Base-by-base conservation (phyloP, 768 basidiomycete species). In the Tulasnella sp. region DNA sequence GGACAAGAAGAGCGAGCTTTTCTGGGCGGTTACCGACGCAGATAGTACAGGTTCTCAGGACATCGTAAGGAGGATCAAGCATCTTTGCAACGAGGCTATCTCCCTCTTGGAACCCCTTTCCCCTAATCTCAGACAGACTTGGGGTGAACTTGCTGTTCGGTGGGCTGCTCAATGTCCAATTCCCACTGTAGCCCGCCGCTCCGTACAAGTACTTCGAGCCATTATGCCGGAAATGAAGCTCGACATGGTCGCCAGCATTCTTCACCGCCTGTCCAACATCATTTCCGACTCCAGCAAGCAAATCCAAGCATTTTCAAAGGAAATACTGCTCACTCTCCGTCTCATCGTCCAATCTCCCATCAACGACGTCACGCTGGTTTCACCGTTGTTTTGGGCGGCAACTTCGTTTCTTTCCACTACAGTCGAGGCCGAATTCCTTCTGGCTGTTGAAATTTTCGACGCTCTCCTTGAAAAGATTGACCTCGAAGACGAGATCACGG, bases 141-240 rank as follows among this genome's bases (percentile, higher is more conserved):
- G 95, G 89, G 93, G 92, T 6, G 88, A 88, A 2, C 75, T 94
- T 36, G 90, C 92, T 11, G 80, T 97, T 72, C 81, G 83, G 35
- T 97, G 95, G 89, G 90, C 92, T 4, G 94, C 93, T 14, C 84
- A 89, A 1, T 96, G 94, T 77, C 90, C 92, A 17, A 92, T 94
- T 74, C 88, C 93, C 63, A 87, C 88, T 42, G 88, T 89, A 22
- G 94, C 95, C 2, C 92, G 91, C 81, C 86, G 94, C 37, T 95
- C 94, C 11, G 82, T 97, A 73, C 95, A 97, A 78, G 83, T 94
- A n/a, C 94, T 92, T 80, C 89, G 93, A 41, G 87, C 90, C 0
- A 82, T 97, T 26, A 86, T 88, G 77, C 90, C 93, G 0, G 83
- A 85, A 34, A 84, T 93, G 44, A 88, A 87, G 68, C 86, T 88